Evolutionary conservation across 1,284 basidiomycete genomes (phyloP).

Genomic region (Irpex sp.): DNA sequence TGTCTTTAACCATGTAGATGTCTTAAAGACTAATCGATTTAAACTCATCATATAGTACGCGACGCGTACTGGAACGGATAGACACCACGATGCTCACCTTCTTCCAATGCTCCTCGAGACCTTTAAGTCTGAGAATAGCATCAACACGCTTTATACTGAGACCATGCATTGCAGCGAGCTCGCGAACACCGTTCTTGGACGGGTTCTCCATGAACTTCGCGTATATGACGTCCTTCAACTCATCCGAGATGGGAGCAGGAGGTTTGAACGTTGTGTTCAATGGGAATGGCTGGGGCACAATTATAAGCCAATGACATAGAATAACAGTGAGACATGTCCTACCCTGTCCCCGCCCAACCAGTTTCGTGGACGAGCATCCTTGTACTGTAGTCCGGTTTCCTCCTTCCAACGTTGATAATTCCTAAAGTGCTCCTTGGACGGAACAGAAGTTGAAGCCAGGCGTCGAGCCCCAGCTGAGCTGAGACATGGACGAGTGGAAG

Average conservation of each 20-base stretch:
- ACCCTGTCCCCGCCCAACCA: conserved; percentile 51
- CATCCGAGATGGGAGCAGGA: conserved; percentile 66
- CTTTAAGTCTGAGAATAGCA: conserved; percentile 75
- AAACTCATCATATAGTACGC: conserved; percentile 47
- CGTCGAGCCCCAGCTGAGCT: conserved; percentile 11
- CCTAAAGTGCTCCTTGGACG: neutral
- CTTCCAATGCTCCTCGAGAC: conserved; percentile 61
- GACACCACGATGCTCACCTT: conserved; percentile 47
- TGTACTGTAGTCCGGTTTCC: conserved; percentile 31
- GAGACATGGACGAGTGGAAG: conserved; percentile 16
- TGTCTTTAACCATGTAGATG: conserved; percentile 55
- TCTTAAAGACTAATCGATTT: conserved; percentile 89
- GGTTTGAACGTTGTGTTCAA: conserved; percentile 78
- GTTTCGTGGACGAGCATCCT: conserved; percentile 39
- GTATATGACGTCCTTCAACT: conserved; percentile 49
- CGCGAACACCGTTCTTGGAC: conserved; percentile 49
- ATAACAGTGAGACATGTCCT: conserved; percentile 26
- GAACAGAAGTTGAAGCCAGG: conserved; percentile 13
- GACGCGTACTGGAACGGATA: conserved; percentile 13
- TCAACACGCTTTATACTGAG: conserved; percentile 72
- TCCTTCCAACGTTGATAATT: conserved; percentile 31
- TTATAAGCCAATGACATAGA: neutral
- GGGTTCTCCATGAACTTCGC: conserved; percentile 53
- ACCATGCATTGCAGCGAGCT: conserved; percentile 53
- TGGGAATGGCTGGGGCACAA: conserved; percentile 64